These are phyloP conservation scores for Xylaria scruposa DNA, from an alignment of 495 filamentous ascomycete genomes.

Conservation along the genomic window DNA sequence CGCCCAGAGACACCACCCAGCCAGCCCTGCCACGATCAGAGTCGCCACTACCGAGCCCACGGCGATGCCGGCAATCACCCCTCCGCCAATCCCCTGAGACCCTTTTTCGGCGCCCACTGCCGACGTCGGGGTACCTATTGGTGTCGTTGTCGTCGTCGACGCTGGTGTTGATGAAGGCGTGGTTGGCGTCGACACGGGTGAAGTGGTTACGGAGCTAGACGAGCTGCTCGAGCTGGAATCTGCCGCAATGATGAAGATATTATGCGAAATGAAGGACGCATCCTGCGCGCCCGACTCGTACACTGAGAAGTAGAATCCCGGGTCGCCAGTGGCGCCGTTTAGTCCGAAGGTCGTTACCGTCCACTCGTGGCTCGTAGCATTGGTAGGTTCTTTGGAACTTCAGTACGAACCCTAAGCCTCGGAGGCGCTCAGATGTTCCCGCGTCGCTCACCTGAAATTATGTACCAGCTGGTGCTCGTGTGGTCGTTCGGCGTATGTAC, in stretches of 20 bases:
- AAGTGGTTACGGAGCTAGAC: not conserved
- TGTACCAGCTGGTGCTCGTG: conserved; percentile 2
- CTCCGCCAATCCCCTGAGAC: conserved; percentile 2
- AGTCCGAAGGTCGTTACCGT: not conserved
- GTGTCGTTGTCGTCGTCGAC: not conserved
- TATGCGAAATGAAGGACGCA: not conserved
- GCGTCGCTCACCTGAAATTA: not conserved
- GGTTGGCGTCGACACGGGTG: not conserved
- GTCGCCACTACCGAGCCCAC: not conserved
- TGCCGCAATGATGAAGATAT: not conserved
- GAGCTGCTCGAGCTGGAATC: not conserved
- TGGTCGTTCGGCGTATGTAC: not conserved
- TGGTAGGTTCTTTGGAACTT: conserved; percentile 3
- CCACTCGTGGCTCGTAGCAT: conserved; percentile 1
- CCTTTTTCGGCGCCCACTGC: not conserved
- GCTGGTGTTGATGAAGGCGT: not conserved
- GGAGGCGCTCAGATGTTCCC: not conserved
- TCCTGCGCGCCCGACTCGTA: not conserved
- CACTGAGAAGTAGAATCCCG: conserved; percentile 2
- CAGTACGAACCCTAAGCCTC: not conserved
- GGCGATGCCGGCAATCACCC: conserved; percentile 3
- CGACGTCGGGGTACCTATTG: not conserved
- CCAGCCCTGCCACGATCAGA: conserved; percentile 6
- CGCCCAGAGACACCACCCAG: conserved; percentile 1
- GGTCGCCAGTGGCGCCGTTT: not conserved